Percentiles rank a stretch among this genome's conserved stretches.
Evolutionary conservation across 768 basidiomycete genomes (phyloP).

Genomic region (Kwoniella botswanensis): DNA sequence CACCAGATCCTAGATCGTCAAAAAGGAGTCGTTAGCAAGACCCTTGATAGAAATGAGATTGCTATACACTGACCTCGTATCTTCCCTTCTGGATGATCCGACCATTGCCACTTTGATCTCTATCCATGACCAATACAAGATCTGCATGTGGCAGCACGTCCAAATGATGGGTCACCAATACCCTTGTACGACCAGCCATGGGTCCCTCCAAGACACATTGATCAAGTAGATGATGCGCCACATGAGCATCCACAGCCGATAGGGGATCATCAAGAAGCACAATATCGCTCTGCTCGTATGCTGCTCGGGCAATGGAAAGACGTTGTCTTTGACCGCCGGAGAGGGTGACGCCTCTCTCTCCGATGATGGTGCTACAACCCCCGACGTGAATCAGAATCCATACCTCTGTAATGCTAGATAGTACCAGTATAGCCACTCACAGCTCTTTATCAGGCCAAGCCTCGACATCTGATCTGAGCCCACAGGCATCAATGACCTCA

Average conservation of each 20-base stretch:
- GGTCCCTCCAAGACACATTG: constrained; percentile 62
- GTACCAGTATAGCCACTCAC: constrained; percentile 20
- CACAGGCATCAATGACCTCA: constrained; percentile 50
- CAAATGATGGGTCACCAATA: constrained; percentile 63
- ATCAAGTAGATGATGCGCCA: constrained; percentile 70
- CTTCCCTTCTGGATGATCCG: constrained; percentile 69
- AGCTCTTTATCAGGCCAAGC: constrained; percentile 36
- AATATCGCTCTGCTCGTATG: constrained; percentile 45
- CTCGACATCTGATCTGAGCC: constrained; percentile 43
- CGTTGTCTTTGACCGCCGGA: constrained; percentile 57
- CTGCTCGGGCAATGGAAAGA: constrained; percentile 50
- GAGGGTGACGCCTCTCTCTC: constrained; percentile 69
- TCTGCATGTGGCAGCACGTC: constrained; percentile 54
- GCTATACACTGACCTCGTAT: constrained; percentile 58
- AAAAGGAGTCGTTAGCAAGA: too few species aligned
- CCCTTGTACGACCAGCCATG: constrained; percentile 66
- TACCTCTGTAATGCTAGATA: background rate
- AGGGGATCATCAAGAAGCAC: constrained; percentile 61
- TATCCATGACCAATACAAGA: constrained; percentile 54
- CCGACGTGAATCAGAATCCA: background rate
- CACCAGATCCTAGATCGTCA: constrained; percentile 27
- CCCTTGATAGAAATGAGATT: background rate
- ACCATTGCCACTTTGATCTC: constrained; percentile 35
- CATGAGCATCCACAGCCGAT: constrained; percentile 77
- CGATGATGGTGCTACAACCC: constrained; percentile 68